These are phyloP conservation scores for Suhomyces yuchorum DNA, from an alignment of 1,139 yeast genomes.

Conservation along the genomic window DNA sequence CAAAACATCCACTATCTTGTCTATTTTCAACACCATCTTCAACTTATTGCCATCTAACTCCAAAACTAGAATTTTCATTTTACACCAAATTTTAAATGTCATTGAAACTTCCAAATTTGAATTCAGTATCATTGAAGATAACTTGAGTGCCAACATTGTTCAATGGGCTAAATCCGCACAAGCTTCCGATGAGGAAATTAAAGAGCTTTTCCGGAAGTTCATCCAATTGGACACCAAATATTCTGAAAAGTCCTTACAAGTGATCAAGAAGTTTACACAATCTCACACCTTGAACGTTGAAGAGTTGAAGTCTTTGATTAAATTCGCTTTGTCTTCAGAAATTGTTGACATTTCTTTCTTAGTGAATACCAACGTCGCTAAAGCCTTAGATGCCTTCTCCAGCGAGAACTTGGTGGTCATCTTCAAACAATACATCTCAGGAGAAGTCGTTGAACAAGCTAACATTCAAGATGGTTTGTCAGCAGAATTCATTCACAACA, in stretches of 20 bases:
- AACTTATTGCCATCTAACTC: constrained; percentile 45
- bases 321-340: constrained; percentile 42
- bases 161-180: constrained; percentile 34
- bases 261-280: constrained; percentile 40
- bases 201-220: constrained; percentile 42
- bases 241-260: constrained; percentile 35
- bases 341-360: constrained; percentile 49
- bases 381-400: constrained; percentile 26
- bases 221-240: constrained; percentile 36
- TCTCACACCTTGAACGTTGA: constrained; percentile 23
- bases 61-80: constrained; percentile 34
- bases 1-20: constrained; percentile 46
- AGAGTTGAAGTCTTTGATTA: constrained; percentile 40
- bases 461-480: constrained; percentile 22
- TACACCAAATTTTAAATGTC: constrained; percentile 37
- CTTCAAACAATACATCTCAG: constrained; percentile 40
- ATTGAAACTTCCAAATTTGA: constrained; percentile 36
- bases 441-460: constrained; percentile 28
- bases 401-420: constrained; percentile 27
- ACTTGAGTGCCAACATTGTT: constrained; percentile 42
- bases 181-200: constrained; percentile 33
- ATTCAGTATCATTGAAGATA: constrained; percentile 37
- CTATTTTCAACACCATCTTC: constrained; percentile 46
- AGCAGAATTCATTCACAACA: constrained; percentile 30
- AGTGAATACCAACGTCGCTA: constrained; percentile 43